Base-by-base conservation (phyloP, 2,329 filamentous ascomycete species). In the Tolypocladium guangdongense region DNA sequence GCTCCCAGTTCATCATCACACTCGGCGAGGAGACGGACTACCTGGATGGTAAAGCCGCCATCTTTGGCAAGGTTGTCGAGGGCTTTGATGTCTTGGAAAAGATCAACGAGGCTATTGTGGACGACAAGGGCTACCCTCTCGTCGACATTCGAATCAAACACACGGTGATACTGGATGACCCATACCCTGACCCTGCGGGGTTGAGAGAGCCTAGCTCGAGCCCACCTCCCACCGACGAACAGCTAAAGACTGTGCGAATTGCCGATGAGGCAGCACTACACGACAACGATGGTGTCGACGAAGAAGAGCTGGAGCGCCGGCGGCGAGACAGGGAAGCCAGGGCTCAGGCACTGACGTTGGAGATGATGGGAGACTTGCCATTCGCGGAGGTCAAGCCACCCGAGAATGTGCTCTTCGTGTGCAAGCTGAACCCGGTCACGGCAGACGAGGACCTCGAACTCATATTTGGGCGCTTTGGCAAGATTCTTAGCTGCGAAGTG, bases 321-420 rank as follows among this genome's bases (percentile, higher is more conserved):
- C 84, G 92, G 51, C 82, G 90, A 57, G 90, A 97, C 67, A 82
- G 90, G 32, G 93, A 99, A 68, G 93, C 93, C 7, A 83, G 91
- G 57, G 92, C 92, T 0, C 93, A 97, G 69, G 93, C 93, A 1
- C 74, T 99, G 63, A 97, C 92, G 1, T 78, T 99, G 49, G 93
- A 99, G 73, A 95, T 99, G 84, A 93, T 99, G 71, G 93, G 93
- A 45, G 93, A 99, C 68, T 75, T 99, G 55, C 93, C 93, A 5
- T 99, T 96, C 69, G 93, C 93, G 55, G 93, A 99, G 71, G 91
- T 99, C 62, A 95, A 92, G 63, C 93, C 93, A 5, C 93, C 93
- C 0, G 93, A 99, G 72, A 97, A 99, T 68, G 85, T 99, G 16
- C 78, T 99, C 2, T 99, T 99, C 66, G 91, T 99, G 45, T 99